Evolutionary conservation across 495 filamentous ascomycete genomes (phyloP), one percentile per base, ranked within the genome.

Genomic region (Annulohypoxylon maeteangense): DNA sequence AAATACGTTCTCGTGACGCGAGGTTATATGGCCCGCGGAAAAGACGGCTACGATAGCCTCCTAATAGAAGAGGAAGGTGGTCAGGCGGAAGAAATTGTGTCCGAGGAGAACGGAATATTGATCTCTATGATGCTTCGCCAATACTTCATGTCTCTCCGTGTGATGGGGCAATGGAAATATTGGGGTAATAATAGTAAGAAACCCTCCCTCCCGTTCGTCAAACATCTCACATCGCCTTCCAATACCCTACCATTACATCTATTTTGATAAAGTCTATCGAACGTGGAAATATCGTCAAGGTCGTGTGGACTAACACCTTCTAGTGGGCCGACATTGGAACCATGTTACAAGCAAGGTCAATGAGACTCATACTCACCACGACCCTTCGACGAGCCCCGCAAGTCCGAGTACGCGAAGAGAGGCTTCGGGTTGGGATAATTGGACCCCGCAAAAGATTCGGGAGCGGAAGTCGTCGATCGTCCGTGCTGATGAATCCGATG

Each of bases 11-110:
- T 97, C 1, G 88, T 89, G 23, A 97, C 94, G 0, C 81, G 94
- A 14, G 92, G 91, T 0, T 95, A 96, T 76, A 96, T 97, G 93
- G 88, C 81, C 4, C 88, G 91, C 10, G 93, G 93, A 10, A 97
- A 95, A 78, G 92, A 97, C 73, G 94, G 94, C 0, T 97, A 91
- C 74, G 80, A 83, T 0, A 91, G 90, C 20, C 84, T 97, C 7
- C 84, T 93, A 7, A 83, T 91, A 0, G 72, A 90, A 57, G 83
- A 87, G 0, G 90, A 91, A 69, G 92, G 92, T 22, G 93, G 93
- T 7, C 77, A 84, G 11, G 91, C 90, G 2, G 90, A 92, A 71
- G 91, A 93, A 74, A 72, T 97, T 16, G 89, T 97, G 18, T 87
- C 85, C 25, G 93, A 97, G 66, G 94, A 97, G 74, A 93, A 91